Percentiles rank a stretch among this genome's conserved stretches.
These are phyloP conservation scores for Pyricularia sp. DNA, from an alignment of 2,329 filamentous ascomycete genomes.

Conservation along the genomic window DNA sequence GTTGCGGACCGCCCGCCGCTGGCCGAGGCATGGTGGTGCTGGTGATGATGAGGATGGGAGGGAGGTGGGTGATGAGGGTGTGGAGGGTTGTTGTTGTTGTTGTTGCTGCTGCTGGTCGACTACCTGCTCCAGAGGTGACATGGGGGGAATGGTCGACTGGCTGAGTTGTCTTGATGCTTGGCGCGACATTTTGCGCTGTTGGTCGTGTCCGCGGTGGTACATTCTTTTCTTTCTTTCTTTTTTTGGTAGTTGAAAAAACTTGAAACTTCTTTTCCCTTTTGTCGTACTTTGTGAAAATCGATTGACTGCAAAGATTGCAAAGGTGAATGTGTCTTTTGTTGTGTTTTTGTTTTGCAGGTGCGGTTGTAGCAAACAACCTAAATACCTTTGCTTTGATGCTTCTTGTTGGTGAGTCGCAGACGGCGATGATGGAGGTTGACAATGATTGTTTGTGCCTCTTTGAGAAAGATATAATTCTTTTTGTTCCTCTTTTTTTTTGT, in stretches of 20 bases:
- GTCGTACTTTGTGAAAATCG: background rate
- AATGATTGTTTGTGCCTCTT: background rate
- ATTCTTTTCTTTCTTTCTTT: background rate
- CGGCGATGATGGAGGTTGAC: background rate
- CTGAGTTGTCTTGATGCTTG: conserved; percentile 7
- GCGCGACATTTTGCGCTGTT: conserved; percentile 3
- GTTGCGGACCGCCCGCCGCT: conserved; percentile 31
- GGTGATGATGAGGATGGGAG: too few species aligned
- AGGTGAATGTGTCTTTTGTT: background rate
- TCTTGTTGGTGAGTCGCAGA: background rate
- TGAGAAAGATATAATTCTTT: background rate
- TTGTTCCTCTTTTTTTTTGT: background rate
- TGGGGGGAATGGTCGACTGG: background rate
- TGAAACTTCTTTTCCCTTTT: background rate
- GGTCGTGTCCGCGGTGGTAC: conserved; percentile 1
- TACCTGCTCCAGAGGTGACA: background rate
- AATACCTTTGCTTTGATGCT: background rate
- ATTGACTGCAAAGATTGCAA: background rate
- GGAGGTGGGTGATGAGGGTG: background rate
- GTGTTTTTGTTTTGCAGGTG: background rate
- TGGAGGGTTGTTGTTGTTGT: background rate
- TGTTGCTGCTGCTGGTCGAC: background rate
- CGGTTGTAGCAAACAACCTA: background rate
- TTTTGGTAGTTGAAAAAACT: background rate
- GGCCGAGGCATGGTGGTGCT: conserved; percentile 18